Conservation (phyloP, 192 early-diverging fungal species). For the Podochytrium sp. region DNA sequence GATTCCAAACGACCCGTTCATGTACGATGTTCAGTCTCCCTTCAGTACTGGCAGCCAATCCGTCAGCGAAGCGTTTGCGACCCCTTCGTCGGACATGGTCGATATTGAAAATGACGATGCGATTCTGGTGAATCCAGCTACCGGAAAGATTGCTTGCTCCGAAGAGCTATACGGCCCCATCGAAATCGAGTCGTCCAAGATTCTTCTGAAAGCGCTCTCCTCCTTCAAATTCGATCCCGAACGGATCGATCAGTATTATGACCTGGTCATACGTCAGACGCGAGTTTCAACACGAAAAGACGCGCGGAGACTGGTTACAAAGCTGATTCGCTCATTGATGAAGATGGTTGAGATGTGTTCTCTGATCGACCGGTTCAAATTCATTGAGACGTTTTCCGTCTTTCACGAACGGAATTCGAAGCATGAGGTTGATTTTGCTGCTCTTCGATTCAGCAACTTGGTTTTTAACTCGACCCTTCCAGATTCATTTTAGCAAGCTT, state of each 20-base stretch:
- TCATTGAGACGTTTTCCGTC: neutral
- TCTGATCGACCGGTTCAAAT: neutral
- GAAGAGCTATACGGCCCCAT: constrained; percentile 19
- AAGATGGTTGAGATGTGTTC: neutral
- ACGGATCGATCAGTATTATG: neutral
- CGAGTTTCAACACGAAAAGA: neutral
- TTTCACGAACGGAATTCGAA: constrained; percentile 21
- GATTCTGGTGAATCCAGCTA: neutral
- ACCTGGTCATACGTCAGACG: neutral
- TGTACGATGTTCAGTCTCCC: neutral
- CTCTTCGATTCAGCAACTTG: neutral
- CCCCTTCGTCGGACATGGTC: too few relatives aligned
- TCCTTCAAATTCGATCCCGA: neutral
- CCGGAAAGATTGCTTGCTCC: neutral
- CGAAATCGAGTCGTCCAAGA: constrained; percentile 13
- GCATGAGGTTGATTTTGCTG: constrained; percentile 10
- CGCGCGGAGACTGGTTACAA: neutral
- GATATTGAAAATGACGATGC: neutral
- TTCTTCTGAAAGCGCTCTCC: neutral
- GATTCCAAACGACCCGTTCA: neutral
- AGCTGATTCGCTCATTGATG: neutral
- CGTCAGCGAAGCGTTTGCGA: neutral
- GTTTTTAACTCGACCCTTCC: neutral
- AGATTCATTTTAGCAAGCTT: constrained; percentile 11
- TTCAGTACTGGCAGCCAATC: neutral